Percentiles rank a stretch among this genome's conserved stretches.
phyloP scores from a whole-genome alignment of 176 grass and related monocot genomes.

The Luzula sylvatica region DNA sequence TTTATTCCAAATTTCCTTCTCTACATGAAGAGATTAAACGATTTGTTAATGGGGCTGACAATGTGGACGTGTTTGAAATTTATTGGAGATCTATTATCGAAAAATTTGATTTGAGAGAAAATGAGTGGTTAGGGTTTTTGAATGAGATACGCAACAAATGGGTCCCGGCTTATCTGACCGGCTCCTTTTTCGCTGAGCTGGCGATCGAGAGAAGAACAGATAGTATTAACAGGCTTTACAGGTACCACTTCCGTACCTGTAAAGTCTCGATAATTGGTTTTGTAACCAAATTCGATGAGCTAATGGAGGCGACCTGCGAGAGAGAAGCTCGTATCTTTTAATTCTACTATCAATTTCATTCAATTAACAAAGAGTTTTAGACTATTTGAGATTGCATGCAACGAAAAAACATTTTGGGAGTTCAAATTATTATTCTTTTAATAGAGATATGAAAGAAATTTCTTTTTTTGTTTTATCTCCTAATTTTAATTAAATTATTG shows the following conservation, averaged over 20 bases:
- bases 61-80: slow-evolving; percentile 36
- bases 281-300: slow-evolving; percentile 54
- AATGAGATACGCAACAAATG: slow-evolving; percentile 48
- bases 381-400: too few relatives aligned
- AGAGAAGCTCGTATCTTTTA: slow-evolving; percentile 41
- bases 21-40: slow-evolving; percentile 54
- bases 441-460: too few relatives aligned
- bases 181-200: slow-evolving; percentile 57
- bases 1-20: slow-evolving; percentile 32
- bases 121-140: slow-evolving; percentile 48
- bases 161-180: slow-evolving; percentile 64
- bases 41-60: slow-evolving; percentile 51
- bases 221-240: slow-evolving; percentile 47
- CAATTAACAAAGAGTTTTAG: too few relatives aligned
- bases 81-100: slow-evolving; percentile 61
- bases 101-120: slow-evolving; percentile 49
- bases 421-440: too few relatives aligned
- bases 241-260: slow-evolving; percentile 31
- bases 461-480: too few relatives aligned
- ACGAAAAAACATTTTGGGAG: too few relatives aligned
- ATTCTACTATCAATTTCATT: too few relatives aligned
- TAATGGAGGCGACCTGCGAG: slow-evolving; percentile 28
- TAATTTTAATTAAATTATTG: too few relatives aligned
- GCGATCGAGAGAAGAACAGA: slow-evolving; percentile 32
- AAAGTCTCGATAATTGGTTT: slow-evolving; percentile 40